Base-by-base conservation (phyloP, 164 flowering plant genomes). In the Akebia trifoliata region DNA sequence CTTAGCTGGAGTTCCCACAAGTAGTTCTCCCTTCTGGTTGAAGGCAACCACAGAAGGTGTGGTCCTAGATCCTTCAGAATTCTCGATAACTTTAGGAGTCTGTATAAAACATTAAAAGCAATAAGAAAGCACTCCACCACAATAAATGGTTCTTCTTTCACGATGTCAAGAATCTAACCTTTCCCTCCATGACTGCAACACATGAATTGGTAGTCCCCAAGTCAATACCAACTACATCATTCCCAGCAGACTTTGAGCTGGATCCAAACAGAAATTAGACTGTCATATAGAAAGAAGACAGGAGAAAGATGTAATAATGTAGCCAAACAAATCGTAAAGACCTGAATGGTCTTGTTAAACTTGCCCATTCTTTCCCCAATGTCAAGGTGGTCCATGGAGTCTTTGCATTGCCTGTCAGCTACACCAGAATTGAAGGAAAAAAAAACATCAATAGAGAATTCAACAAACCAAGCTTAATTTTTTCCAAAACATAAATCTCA, bases 11-110 rank as follows among this genome's bases (percentile, higher is more conserved):
- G 77, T 76, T 15, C 89, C 86, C 18, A 81, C 86, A 60, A 83
- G 71, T 30, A 76, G 63, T 59, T 83, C 86, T 4, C 79, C 80
- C 57, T 81, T 78, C 59, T 66, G 78, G 59, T 60, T 81, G 56
- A 81, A 73, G 54, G 86, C 86, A 65, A 84, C 79, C 22, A 84
- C 81, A 30, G 90, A 84, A 38, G 90, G 90, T 29, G 86, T 81
- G 30, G 86, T 81, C 6, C 86, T 70, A 10, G 86, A 69, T 42
- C 87, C 91, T 71, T 82, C 91, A 50, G 91, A 56, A 59, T 82
- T 84, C 70, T 84, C 91, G 57, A 82, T 80, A 10, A 80, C 85
- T 57, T 77, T 82, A 8, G 90, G 62, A 51, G 36, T 78, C 87
- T 84, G 69, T 54, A 54, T 6, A 35, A 8, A 30, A 37, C 9